Conservation (phyloP, 306 rosid species). For the Quercus engelmannii region DNA sequence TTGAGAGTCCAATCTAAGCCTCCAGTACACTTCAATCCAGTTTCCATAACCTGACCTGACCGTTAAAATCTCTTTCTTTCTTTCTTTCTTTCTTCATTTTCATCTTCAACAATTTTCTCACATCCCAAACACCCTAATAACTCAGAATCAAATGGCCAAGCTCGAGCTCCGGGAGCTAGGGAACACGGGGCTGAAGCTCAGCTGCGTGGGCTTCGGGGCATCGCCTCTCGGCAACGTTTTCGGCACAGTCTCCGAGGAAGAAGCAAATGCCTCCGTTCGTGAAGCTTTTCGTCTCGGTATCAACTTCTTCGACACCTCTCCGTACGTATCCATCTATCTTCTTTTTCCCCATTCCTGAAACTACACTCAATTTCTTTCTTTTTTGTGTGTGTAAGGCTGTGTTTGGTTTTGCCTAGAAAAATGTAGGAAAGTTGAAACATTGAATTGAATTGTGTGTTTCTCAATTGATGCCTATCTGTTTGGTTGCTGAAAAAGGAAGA, state of each 20-base stretch:
- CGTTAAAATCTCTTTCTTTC: too few species aligned
- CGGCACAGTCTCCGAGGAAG: slow-evolving; percentile 65
- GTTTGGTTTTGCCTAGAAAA: slow-evolving; percentile 6
- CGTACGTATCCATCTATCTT: slow-evolving; percentile 34
- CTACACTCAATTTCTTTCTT: neutral
- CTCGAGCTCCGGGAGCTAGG: slow-evolving; percentile 69
- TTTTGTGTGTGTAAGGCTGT: neutral
- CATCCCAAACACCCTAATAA: neutral
- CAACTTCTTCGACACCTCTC: slow-evolving; percentile 94
- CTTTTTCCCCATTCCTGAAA: neutral
- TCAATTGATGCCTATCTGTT: neutral
- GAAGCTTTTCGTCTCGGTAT: slow-evolving; percentile 72
- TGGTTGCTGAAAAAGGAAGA: neutral
- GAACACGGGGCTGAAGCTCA: slow-evolving; percentile 75
- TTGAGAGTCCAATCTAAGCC: too few species aligned
- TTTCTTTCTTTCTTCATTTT: too few species aligned
- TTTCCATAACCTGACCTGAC: too few species aligned
- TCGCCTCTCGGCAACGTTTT: slow-evolving; percentile 93
- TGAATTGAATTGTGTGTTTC: neutral
- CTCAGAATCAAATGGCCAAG: slow-evolving; percentile 32
- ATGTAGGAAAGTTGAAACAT: neutral
- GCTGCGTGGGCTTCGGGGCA: slow-evolving; percentile 87
- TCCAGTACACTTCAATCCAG: too few species aligned
- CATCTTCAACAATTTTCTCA: neutral
- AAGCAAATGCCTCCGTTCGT: slow-evolving; percentile 70